These are phyloP conservation scores for Leccinum boreale DNA, from an alignment of 768 basidiomycete genomes.

Conservation along the genomic window DNA sequence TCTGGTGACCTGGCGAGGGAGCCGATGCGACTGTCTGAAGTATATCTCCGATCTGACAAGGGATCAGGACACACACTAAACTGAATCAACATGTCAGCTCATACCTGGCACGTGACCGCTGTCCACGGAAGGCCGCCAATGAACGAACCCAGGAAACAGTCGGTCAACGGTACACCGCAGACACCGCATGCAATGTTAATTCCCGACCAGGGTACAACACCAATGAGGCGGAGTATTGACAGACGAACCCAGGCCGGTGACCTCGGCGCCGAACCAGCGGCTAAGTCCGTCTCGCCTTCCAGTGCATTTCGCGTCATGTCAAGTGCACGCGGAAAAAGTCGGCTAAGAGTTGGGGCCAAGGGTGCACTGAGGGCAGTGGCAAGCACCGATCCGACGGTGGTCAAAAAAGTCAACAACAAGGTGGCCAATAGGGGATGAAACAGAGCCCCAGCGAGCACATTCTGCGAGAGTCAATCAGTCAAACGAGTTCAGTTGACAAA, in stretches of 20 bases:
- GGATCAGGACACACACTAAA: conserved; percentile 13
- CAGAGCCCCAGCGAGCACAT: conserved; percentile 84
- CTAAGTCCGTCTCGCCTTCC: conserved; percentile 57
- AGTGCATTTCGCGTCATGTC: conserved; percentile 81
- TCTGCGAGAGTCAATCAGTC: conserved; percentile 45
- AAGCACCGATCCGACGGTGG: conserved; percentile 80
- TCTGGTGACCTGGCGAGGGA: conserved; percentile 66
- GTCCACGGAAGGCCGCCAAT: conserved; percentile 88
- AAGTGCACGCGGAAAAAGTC: conserved; percentile 79
- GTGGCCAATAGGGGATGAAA: conserved; percentile 84
- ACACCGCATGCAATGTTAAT: conserved; percentile 97
- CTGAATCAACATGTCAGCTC: conserved; percentile 22
- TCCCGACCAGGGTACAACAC: conserved; percentile 94
- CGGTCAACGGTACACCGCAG: conserved; percentile 70
- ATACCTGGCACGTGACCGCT: conserved; percentile 84
- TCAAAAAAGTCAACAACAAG: conserved; percentile 76
- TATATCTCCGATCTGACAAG: conserved; percentile 74
- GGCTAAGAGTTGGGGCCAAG: conserved; percentile 77
- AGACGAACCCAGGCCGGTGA: conserved; percentile 76
- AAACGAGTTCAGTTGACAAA: conserved; percentile 3
- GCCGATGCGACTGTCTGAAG: conserved; percentile 78
- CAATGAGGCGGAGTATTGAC: conserved; percentile 83
- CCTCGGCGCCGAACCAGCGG: conserved; percentile 34
- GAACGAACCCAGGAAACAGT: conserved; percentile 79
- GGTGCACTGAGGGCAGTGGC: conserved; percentile 81